phyloP scores from a whole-genome alignment of 768 basidiomycete species.

The Lenzites betulinus region DNA sequence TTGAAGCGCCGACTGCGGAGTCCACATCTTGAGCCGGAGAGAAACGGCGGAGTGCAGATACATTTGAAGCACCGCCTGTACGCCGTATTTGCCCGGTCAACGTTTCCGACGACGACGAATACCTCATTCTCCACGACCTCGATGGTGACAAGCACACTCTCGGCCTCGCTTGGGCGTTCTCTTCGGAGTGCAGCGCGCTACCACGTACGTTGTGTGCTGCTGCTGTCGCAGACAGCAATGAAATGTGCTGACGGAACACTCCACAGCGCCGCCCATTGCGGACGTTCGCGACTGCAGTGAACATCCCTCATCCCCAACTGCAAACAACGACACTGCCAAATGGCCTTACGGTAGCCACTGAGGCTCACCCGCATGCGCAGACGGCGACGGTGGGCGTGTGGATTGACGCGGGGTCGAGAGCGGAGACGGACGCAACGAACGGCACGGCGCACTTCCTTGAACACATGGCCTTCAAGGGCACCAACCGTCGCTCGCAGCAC shows the following conservation, averaged over 20 bases:
- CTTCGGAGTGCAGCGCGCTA: constrained; percentile 41
- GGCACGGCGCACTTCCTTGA: constrained; percentile 99
- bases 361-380: constrained; percentile 85
- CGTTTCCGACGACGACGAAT: constrained; percentile 28
- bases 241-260: constrained; percentile 4
- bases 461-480: constrained; percentile 98
- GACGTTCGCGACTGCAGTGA: constrained; percentile 74
- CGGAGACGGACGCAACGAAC: constrained; percentile 92
- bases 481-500: constrained; percentile 83
- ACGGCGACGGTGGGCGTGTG: constrained; percentile 99
- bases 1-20: neutral
- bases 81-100: constrained; percentile 30
- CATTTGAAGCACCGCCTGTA: constrained; percentile 1
- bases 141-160: constrained; percentile 51
- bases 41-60: neutral
- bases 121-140: constrained; percentile 35
- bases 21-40: too few species aligned
- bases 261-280: constrained; percentile 51
- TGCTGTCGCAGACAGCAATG: neutral
- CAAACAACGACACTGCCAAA: constrained; percentile 92
- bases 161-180: constrained; percentile 44
- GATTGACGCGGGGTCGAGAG: constrained; percentile 98
- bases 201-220: constrained; percentile 33
- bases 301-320: constrained; percentile 71
- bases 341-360: constrained; percentile 94